phyloP scores from a whole-genome alignment of 805 yeast genomes.

The Zygotorulaspora chibaensis region DNA sequence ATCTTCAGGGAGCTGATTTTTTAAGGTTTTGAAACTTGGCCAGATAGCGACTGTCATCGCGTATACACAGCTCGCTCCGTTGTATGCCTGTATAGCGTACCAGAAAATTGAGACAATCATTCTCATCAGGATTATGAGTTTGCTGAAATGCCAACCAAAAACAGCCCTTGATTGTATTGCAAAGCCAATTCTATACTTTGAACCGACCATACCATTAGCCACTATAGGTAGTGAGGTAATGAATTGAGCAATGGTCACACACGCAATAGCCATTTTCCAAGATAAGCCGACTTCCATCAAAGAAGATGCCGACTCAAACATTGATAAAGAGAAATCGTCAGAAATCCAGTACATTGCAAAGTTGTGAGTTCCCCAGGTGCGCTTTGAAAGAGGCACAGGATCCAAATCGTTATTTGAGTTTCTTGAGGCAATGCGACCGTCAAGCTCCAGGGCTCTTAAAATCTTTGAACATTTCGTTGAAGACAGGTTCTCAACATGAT shows the following conservation, averaged over 20 bases:
- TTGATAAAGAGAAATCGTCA: constrained; percentile 72
- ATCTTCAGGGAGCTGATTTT: constrained; percentile 35
- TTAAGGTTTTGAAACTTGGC: constrained; percentile 37
- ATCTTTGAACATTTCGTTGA: not conserved
- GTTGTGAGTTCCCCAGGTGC: constrained; percentile 68
- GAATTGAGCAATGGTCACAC: constrained; percentile 27
- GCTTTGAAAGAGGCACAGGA: constrained; percentile 58
- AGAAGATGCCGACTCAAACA: constrained; percentile 76
- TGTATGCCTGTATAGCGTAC: constrained; percentile 71
- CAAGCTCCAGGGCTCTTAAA: not conserved
- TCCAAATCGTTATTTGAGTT: constrained; percentile 59
- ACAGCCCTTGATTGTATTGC: constrained; percentile 35
- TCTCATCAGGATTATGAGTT: constrained; percentile 32
- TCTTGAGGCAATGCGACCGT: not conserved
- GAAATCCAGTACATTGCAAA: constrained; percentile 71
- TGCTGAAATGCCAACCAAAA: constrained; percentile 34
- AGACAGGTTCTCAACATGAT: not conserved
- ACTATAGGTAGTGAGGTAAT: constrained; percentile 23
- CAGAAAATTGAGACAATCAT: constrained; percentile 42
- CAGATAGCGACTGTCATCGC: constrained; percentile 64
- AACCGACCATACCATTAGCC: constrained; percentile 34
- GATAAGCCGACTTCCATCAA: constrained; percentile 61
- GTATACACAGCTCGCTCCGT: constrained; percentile 70
- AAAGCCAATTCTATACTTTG: constrained; percentile 36
- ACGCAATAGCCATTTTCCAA: constrained; percentile 47